Conservation (phyloP, 352 stramenopile species). For the Phytopythium litorale region DNA sequence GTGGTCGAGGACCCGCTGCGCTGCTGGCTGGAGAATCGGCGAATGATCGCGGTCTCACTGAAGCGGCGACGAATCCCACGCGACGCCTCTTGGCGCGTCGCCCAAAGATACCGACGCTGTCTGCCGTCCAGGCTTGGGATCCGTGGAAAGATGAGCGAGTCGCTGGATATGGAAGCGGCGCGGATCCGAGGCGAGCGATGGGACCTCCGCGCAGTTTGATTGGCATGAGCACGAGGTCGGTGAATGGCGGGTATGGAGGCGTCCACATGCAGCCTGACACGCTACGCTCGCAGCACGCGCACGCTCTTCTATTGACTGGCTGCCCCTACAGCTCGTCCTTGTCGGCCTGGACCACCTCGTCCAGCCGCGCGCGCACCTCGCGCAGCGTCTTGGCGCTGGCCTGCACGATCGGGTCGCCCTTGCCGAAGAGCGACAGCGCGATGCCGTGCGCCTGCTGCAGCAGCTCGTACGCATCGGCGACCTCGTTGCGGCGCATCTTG, state of each 20-base stretch:
- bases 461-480: slow-evolving; percentile 51
- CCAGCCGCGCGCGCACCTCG: slow-evolving; percentile 56
- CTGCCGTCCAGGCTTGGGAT: background rate
- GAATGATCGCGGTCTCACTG: background rate
- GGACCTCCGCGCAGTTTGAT: background rate
- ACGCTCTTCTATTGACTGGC: background rate
- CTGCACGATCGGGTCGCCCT: slow-evolving; percentile 53
- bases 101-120: background rate
- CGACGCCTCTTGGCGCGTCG: background rate
- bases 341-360: slow-evolving; percentile 28
- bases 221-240: background rate
- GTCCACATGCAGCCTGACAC: background rate
- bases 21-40: slow-evolving; percentile 1
- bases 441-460: slow-evolving; percentile 67
- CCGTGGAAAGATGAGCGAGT: background rate
- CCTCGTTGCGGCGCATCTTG: slow-evolving; percentile 59
- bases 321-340: slow-evolving; percentile 36
- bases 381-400: slow-evolving; percentile 59
- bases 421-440: slow-evolving; percentile 58
- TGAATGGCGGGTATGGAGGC: background rate
- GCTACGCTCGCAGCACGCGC: background rate
- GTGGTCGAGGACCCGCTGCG: too few relatives aligned
- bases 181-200: background rate
- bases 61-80: background rate
- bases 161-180: background rate